Percentiles rank a stretch among this genome's conserved stretches.
These are phyloP conservation scores for Perilla frutescens DNA, from an alignment of 257 asterid genomes.

Conservation along the genomic window DNA sequence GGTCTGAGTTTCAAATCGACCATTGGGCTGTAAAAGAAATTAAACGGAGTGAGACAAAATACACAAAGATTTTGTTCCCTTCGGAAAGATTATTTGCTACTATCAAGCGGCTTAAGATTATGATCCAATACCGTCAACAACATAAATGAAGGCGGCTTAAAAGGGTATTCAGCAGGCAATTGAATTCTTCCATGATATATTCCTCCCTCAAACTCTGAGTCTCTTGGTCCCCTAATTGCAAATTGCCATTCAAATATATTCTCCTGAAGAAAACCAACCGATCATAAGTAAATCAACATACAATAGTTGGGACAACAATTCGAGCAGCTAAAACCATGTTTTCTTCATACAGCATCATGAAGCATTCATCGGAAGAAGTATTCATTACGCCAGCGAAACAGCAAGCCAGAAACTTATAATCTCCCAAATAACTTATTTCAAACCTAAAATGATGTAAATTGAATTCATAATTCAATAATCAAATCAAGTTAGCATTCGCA, in stretches of 20 bases:
- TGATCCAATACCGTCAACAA: slow-evolving; percentile 61
- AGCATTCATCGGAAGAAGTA: background rate
- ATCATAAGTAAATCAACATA: background rate
- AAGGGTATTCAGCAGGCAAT: slow-evolving; percentile 86
- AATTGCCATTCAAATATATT: slow-evolving; percentile 92
- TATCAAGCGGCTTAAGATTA: slow-evolving; percentile 21
- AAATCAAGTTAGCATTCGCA: slow-evolving; percentile 1
- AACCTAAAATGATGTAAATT: background rate
- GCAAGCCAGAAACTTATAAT: background rate
- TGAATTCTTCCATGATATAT: slow-evolving; percentile 92
- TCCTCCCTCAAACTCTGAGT: slow-evolving; percentile 87
- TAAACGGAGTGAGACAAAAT: background rate
- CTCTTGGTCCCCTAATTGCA: slow-evolving; percentile 85
- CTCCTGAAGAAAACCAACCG: slow-evolving; percentile 50
- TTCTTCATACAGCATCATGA: background rate
- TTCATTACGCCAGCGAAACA: background rate
- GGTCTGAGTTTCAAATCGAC: slow-evolving; percentile 94
- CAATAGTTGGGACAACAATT: background rate
- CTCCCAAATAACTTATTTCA: background rate
- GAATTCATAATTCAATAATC: background rate
- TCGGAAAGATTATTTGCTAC: slow-evolving; percentile 9
- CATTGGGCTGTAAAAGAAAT: slow-evolving; percentile 73
- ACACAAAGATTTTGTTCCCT: background rate
- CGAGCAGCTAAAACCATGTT: slow-evolving; percentile 9
- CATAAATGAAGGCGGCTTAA: slow-evolving; percentile 92